phyloP scores from a whole-genome alignment of 306 rosid genomes.

The Malus fusca region DNA sequence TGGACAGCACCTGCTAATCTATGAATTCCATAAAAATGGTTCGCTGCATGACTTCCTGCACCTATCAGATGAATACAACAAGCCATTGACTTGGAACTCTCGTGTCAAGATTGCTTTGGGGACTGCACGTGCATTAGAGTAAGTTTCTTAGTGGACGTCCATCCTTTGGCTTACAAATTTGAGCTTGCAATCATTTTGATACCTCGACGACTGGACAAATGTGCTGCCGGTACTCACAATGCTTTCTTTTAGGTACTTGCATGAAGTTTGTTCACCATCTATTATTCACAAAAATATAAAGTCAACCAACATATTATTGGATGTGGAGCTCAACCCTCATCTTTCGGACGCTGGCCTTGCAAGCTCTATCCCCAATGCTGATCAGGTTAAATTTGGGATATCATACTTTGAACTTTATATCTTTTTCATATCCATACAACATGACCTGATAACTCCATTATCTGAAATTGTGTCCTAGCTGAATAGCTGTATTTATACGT shows the following conservation, averaged over 20 bases:
- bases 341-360: slow-evolving; percentile 85
- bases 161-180: too few species aligned
- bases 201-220: neutral
- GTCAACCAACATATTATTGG: slow-evolving; percentile 83
- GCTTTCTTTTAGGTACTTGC: slow-evolving; percentile 63
- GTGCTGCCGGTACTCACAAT: neutral
- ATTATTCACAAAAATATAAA: slow-evolving; percentile 81
- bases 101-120: slow-evolving; percentile 98
- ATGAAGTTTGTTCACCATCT: slow-evolving; percentile 96
- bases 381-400: slow-evolving; percentile 45
- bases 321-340: slow-evolving; percentile 85
- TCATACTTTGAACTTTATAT: neutral
- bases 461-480: neutral
- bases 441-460: neutral
- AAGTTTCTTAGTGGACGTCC: slow-evolving; percentile 24
- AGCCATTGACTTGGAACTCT: slow-evolving; percentile 92
- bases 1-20: slow-evolving; percentile 81
- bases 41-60: slow-evolving; percentile 86
- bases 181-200: too few species aligned
- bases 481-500: neutral
- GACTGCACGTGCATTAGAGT: slow-evolving; percentile 95
- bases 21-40: slow-evolving; percentile 82
- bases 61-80: slow-evolving; percentile 70
- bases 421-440: neutral
- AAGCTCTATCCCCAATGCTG: slow-evolving; percentile 58